A percentile compares a stretch with the other conserved stretches of the same genome.
These are phyloP conservation scores for Melaleuca quinquenervia DNA, from an alignment of 345 rosid genomes.

Conservation along the genomic window DNA sequence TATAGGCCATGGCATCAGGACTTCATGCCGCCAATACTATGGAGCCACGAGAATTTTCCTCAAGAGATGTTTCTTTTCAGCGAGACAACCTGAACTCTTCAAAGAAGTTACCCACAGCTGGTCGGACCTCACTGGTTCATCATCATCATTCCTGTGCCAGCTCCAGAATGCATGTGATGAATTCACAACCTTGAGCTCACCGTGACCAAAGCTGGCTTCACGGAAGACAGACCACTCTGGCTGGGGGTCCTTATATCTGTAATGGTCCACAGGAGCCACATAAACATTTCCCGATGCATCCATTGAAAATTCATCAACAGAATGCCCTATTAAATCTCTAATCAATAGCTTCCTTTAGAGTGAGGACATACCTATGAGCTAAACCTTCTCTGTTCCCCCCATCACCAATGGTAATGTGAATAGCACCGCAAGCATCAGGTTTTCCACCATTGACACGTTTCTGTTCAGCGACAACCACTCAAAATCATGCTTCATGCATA, in stretches of 20 bases:
- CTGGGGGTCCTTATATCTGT: slow-evolving; percentile 50
- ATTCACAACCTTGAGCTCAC: slow-evolving; percentile 69
- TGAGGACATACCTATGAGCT: slow-evolving; percentile 48
- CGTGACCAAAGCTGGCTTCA: slow-evolving; percentile 97
- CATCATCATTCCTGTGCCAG: slow-evolving; percentile 98
- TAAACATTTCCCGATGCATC: not conserved
- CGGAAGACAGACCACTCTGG: slow-evolving; percentile 95
- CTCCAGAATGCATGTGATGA: slow-evolving; percentile 84
- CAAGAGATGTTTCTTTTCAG: slow-evolving; percentile 19
- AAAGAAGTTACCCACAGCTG: slow-evolving; percentile 78
- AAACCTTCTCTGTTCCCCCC: slow-evolving; percentile 96
- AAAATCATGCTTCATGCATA: not conserved
- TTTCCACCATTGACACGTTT: slow-evolving; percentile 58
- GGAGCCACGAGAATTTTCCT: slow-evolving; percentile 47
- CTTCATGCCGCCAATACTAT: not conserved
- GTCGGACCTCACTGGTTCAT: slow-evolving; percentile 79
- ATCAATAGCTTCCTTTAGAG: not conserved
- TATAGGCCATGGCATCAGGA: not conserved
- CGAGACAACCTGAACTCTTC: slow-evolving; percentile 44
- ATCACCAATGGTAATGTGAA: slow-evolving; percentile 85
- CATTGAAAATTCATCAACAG: not conserved
- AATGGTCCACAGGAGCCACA: not conserved
- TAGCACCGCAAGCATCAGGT: slow-evolving; percentile 60
- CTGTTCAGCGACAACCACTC: slow-evolving; percentile 22
- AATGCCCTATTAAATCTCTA: not conserved